These are phyloP conservation scores for Starmera quercuum DNA, from an alignment of 805 yeast genomes.

Conservation along the genomic window DNA sequence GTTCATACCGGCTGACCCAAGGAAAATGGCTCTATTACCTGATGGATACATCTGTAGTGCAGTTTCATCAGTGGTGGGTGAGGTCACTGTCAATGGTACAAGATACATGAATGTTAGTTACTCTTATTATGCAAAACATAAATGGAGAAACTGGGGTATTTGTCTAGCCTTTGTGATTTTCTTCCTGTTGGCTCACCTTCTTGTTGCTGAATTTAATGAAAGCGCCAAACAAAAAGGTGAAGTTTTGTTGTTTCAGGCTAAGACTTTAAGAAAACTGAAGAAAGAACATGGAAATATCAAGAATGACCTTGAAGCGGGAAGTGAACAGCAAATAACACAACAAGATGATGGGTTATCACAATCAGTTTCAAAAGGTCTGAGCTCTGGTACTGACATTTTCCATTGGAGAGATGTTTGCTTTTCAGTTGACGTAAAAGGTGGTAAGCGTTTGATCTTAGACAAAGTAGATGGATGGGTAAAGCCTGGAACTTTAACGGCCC, in stretches of 20 bases:
- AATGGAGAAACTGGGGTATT: slow-evolving; percentile 63
- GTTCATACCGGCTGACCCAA: slow-evolving; percentile 36
- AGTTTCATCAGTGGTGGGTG: slow-evolving; percentile 44
- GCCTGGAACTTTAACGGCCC: slow-evolving; percentile 76
- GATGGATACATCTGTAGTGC: slow-evolving; percentile 35
- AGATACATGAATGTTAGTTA: slow-evolving; percentile 33
- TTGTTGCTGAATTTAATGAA: slow-evolving; percentile 41
- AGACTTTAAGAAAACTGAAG: slow-evolving; percentile 30
- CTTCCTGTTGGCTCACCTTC: slow-evolving; percentile 42
- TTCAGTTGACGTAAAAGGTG: slow-evolving; percentile 54
- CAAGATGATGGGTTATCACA: slow-evolving; percentile 17
- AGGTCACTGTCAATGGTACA: slow-evolving; percentile 37
- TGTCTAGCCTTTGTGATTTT: slow-evolving; percentile 41
- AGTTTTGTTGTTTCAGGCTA: slow-evolving; percentile 42
- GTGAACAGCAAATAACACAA: slow-evolving; percentile 8
- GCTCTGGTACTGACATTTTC: slow-evolving; percentile 43
- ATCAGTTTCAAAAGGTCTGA: slow-evolving; percentile 11
- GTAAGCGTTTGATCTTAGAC: slow-evolving; percentile 46
- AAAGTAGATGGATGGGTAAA: slow-evolving; percentile 65
- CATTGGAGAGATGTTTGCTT: slow-evolving; percentile 69
- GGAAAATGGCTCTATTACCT: slow-evolving; percentile 23
- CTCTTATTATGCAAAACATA: slow-evolving; percentile 35
- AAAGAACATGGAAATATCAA: slow-evolving; percentile 19
- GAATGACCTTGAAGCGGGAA: slow-evolving; percentile 17
- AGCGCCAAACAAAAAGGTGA: slow-evolving; percentile 59